phyloP scores from a whole-genome alignment of 176 grass and related monocot species.

The Carex myosuroides region DNA sequence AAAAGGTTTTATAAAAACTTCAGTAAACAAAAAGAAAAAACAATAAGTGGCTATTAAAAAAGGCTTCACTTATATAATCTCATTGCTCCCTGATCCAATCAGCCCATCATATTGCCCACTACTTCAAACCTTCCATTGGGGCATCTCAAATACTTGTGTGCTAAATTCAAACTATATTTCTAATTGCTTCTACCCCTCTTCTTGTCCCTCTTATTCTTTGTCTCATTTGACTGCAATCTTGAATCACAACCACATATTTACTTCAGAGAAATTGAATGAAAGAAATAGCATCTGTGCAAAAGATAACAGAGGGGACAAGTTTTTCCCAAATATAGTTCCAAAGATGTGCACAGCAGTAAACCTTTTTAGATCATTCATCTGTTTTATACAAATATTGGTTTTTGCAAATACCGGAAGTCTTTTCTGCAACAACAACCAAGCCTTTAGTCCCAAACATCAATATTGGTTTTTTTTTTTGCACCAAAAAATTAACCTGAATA shows the following conservation, averaged over 20 bases:
- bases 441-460: background rate
- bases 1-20: background rate
- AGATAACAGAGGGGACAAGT: background rate
- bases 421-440: background rate
- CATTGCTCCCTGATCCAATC: background rate
- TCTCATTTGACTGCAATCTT: background rate
- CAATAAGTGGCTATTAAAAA: background rate
- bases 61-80: background rate
- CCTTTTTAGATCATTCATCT: background rate
- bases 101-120: background rate
- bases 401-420: background rate
- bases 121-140: background rate
- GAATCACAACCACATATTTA: background rate
- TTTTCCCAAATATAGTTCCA: background rate
- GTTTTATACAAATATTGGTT: background rate
- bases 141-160: background rate
- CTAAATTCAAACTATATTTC: background rate
- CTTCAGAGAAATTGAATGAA: background rate
- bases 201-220: background rate
- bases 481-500: background rate
- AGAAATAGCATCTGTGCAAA: background rate
- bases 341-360: background rate
- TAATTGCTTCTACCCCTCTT: background rate
- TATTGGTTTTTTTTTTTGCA: background rate
- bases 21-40: background rate